Evolutionary conservation across 495 filamentous ascomycete species (phyloP), one percentile per base, ranked within the genome.

Genomic region (Friedmanniomyces simplex): DNA sequence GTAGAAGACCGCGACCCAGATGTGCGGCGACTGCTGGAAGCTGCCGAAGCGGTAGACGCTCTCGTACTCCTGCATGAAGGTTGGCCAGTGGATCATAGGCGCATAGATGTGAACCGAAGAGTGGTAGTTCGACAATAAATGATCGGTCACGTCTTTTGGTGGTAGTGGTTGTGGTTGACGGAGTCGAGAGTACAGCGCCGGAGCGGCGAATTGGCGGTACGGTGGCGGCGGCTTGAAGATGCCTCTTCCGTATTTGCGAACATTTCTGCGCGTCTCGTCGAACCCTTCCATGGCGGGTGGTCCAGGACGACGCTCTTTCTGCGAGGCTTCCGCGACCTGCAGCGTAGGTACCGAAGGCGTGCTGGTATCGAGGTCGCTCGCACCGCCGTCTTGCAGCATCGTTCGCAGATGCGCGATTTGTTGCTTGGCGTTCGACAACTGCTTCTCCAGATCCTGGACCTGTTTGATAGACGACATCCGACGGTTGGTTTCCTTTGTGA

Each of bases 381-480:
- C 57, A 13, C 67, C 68, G 43, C 67, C 64, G 12, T 65, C 68
- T 30, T 65, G 72, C 36, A 82, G 54, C 64, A 78, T 77, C 24
- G 85, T 81, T 47, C 83, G 80, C 18, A 91, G 72, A 52, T 83
- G 85, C 55, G 74, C 75, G 57, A 91, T 82, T 70, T 93, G 85
- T 46, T 86, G 79, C 62, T 80, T 85, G 36, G 88, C 78, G 39
- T 79, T 77, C 25, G 82, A 76, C 53, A 98, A 80, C 69, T 96
- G 91, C 71, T 88, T 94, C 69, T 97, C 91, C 24, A 98, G 76
- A 71, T 98, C 93, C 71, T 98, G 93, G 2, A 96, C 89, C 75
- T 96, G 93, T 82, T 97, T 98, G 70, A 97, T 96, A 14, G 91
- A 96, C 47, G 93, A 96, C 93, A 98, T 98, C 60, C 93, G 82